Evolutionary conservation across 805 yeast species (phyloP).

Genomic region (Wickerhamomyces chaumierensis): DNA sequence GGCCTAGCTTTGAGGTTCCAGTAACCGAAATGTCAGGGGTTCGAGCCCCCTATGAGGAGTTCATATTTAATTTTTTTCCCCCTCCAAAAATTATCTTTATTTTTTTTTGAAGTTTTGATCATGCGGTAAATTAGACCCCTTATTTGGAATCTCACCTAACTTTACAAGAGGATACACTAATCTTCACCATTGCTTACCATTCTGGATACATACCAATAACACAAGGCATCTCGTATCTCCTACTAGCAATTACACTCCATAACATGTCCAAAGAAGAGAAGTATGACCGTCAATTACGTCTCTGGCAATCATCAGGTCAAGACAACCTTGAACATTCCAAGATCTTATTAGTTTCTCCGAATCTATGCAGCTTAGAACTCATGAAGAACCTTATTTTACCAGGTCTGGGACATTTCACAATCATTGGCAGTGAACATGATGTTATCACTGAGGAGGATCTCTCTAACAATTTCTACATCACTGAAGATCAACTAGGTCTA

Average conservation of each 20-base stretch:
- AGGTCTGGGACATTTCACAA: constrained; percentile 53
- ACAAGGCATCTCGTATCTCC: too few species aligned
- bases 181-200: too few species aligned
- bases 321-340: constrained; percentile 39
- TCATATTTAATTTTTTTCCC: constrained; percentile 11
- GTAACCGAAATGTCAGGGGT: constrained; percentile 21
- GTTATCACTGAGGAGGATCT: constrained; percentile 33
- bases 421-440: constrained; percentile 33
- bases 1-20: constrained; percentile 6
- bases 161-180: too few species aligned
- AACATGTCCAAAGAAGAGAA: constrained; percentile 28
- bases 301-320: constrained; percentile 83
- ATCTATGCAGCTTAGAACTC: constrained; percentile 51
- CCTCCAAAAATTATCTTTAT: too few species aligned
- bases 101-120: too few species aligned
- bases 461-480: constrained; percentile 52
- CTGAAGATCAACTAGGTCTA: constrained; percentile 30
- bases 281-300: constrained; percentile 79
- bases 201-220: too few species aligned
- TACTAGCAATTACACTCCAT: not conserved
- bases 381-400: constrained; percentile 73
- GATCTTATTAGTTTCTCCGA: constrained; percentile 50
- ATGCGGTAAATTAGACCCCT: too few species aligned
- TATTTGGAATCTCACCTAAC: too few species aligned
- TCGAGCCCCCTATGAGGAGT: constrained; percentile 23